Conservation (phyloP, 441 rosid genomes). For the Syzygium syzygioides region DNA sequence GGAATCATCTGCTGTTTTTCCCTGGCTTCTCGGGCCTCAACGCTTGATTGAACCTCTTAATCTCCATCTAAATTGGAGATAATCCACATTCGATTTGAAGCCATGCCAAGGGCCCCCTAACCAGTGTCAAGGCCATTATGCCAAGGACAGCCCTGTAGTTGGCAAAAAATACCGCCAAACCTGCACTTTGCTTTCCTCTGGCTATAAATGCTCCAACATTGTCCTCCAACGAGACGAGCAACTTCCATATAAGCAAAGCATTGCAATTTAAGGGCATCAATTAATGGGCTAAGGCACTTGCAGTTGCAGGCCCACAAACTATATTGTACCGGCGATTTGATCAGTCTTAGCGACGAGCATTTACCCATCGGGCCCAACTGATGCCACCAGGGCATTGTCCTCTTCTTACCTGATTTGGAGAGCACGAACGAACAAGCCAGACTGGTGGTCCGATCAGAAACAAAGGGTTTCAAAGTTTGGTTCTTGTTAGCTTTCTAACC, state of each 20-base stretch:
- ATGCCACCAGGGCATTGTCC: background rate
- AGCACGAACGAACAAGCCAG: background rate
- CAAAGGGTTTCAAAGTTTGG: background rate
- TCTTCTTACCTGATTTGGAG: background rate
- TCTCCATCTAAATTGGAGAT: background rate
- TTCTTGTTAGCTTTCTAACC: background rate
- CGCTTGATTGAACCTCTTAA: background rate
- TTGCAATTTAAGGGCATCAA: background rate
- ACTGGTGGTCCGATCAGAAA: background rate
- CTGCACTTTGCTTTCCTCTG: background rate
- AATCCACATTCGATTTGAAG: background rate
- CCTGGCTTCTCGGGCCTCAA: background rate
- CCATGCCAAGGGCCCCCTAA: background rate
- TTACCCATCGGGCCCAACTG: background rate
- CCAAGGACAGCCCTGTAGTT: background rate
- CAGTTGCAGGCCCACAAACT: background rate
- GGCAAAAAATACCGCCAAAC: background rate
- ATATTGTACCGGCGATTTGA: background rate
- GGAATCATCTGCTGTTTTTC: background rate
- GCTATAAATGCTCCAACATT: background rate
- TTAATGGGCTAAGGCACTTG: background rate
- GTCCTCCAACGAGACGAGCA: background rate
- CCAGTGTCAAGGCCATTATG: background rate
- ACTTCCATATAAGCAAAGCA: background rate
- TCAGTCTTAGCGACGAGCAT: background rate